Evolutionary conservation across 73 alveolate genomes (phyloP), one percentile per base, ranked within the genome.

Genomic region (Paramecium tetraurelia): DNA sequence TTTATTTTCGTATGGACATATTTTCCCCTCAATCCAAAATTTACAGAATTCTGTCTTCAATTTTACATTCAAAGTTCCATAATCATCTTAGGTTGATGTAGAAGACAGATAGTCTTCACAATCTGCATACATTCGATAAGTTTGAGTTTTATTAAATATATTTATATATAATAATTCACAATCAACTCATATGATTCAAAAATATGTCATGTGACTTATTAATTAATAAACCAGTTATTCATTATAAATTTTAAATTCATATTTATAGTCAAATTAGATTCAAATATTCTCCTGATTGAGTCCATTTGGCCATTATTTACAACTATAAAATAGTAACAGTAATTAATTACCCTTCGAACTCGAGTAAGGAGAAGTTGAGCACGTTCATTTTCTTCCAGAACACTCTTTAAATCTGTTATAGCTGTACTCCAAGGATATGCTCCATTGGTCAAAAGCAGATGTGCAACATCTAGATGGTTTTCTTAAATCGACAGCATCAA

Each of bases 371-470:
- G 10, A n/a, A 20, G 5, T 29, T 80, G 8, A 24, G 90, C 90
- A 14, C 57, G 48, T 44, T 33, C 63, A 80, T 80, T 80, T 20
- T 80, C 36, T 24, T 46, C 76, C 21, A 80, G n/a, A 27, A 41
- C 68, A 41, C 70, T 24, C 12, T 46, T 80, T 14, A 80, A 80
- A 80, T 80, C 90, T 44, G 90, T 22, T 80, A 80, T 22, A 1
- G 90, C 76, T 20, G 90, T 80, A 41, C 63, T 31, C 90, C 90
- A 80, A 11, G 90, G 90, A 48, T 80, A 80, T 21, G 90, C 90
- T 22, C 90, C 90, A 11, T 46, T 43, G 0, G 29, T 31, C 14
- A 80, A 46, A 4, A 80, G 14, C 9, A 41, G 5, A 40, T 80
- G 29, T n/a, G 72, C 16, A 31, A 80, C 33, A n/a, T 80, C 75